Conservation (phyloP, 2,329 filamentous ascomycete species). For the Harringtonia aguacate region DNA sequence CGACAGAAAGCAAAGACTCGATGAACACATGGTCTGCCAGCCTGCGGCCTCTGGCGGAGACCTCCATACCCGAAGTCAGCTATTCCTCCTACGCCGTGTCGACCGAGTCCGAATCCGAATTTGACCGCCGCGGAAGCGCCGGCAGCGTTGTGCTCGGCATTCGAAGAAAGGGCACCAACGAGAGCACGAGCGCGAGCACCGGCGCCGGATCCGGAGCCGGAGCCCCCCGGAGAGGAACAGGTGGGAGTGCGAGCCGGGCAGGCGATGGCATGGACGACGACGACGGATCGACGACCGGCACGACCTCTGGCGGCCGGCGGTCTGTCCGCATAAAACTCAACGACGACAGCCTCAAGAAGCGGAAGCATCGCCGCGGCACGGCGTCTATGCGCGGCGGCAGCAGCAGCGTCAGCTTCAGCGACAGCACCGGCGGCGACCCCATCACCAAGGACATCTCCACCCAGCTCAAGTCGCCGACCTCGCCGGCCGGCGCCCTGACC, state of each 20-base stretch:
- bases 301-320: conserved; percentile 53
- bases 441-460: conserved; percentile 51
- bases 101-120: conserved; percentile 61
- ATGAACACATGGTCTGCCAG: background rate
- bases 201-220: no score
- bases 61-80: conserved; percentile 20
- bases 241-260: no score
- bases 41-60: conserved; percentile 28
- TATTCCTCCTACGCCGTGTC: conserved; percentile 49
- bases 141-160: background rate
- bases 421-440: conserved; percentile 18
- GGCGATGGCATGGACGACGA: conserved; percentile 6
- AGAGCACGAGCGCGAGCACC: no score
- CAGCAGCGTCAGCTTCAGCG: conserved; percentile 14
- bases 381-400: conserved; percentile 17
- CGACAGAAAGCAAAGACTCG: conserved; percentile 1
- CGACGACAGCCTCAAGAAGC: conserved; percentile 63
- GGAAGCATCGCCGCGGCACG: conserved; percentile 53
- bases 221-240: background rate
- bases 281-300: conserved; percentile 48
- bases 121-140: conserved; percentile 18
- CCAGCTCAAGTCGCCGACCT: conserved; percentile 88
- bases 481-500: conserved; percentile 65
- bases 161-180: background rate
- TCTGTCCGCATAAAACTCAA: conserved; percentile 88